These are phyloP conservation scores for Amanita subjunquillea DNA, from an alignment of 768 basidiomycete genomes.

Conservation along the genomic window DNA sequence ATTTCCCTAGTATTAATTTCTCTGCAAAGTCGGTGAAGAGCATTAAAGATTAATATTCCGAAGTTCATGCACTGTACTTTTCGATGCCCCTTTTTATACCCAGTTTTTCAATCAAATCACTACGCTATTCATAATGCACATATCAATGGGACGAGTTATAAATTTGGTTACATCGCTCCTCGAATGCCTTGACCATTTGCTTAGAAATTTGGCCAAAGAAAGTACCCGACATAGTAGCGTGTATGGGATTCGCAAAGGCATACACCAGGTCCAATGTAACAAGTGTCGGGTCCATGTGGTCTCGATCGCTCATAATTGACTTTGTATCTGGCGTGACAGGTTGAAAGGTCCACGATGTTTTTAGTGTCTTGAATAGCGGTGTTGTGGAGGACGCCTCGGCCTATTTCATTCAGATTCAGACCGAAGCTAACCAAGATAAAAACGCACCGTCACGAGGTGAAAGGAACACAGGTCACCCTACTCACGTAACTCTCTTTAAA, in stretches of 20 bases:
- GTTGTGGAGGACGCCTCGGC: conserved; percentile 64
- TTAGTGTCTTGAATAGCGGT: conserved; percentile 62
- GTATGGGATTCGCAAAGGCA: conserved; percentile 79
- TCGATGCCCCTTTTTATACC: neutral
- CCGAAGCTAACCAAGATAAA: neutral
- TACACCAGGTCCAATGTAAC: conserved; percentile 81
- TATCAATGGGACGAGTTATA: conserved; percentile 40
- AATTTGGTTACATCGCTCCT: conserved; percentile 65
- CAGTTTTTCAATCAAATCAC: neutral
- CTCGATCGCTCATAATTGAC: conserved; percentile 19
- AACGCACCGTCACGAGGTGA: conserved; percentile 62
- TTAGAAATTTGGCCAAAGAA: conserved; percentile 85
- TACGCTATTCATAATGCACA: neutral
- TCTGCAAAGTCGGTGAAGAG: conserved; percentile 13
- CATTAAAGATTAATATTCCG: neutral
- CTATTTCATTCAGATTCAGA: conserved; percentile 21
- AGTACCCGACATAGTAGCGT: conserved; percentile 70
- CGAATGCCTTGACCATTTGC: conserved; percentile 90
- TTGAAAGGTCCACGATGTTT: conserved; percentile 67
- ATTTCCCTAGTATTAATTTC: conserved; percentile 42
- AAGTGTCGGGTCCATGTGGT: conserved; percentile 44
- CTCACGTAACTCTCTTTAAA: conserved; percentile 86
- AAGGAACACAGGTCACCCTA: conserved; percentile 70
- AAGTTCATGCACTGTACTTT: neutral
- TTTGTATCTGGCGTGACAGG: conserved; percentile 32